Evolutionary conservation across 2,329 filamentous ascomycete species (phyloP).

Genomic region (Alternaria hordeiaustralica): DNA sequence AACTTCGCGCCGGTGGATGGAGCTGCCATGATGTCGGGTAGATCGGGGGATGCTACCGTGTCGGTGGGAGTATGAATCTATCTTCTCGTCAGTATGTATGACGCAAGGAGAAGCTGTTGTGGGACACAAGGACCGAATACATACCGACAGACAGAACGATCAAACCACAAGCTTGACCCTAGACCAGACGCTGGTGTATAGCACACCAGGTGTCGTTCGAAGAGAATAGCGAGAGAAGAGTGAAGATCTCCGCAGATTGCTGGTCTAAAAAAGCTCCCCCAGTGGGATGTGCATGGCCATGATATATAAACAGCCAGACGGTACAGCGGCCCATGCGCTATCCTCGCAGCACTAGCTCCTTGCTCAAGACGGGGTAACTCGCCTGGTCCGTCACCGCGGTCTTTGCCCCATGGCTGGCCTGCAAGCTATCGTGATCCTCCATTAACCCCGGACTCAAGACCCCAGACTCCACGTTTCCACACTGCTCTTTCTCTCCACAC

Average conservation of each 20-base stretch:
- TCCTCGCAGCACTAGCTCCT: constrained; percentile 10
- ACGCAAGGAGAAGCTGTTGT: neutral
- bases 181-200: constrained; percentile 9
- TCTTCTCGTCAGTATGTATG: constrained; percentile 1
- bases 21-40: constrained; percentile 13
- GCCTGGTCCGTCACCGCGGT: constrained; percentile 20
- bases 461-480: constrained; percentile 1
- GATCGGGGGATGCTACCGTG: neutral
- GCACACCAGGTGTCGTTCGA: constrained; percentile 1
- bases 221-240: constrained; percentile 14
- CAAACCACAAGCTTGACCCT: constrained; percentile 6
- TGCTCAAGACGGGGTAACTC: constrained; percentile 31
- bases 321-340: constrained; percentile 29
- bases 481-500: constrained; percentile 3
- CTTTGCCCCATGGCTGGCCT: constrained; percentile 16
- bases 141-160: constrained; percentile 9
- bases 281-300: constrained; percentile 16
- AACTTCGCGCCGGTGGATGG: constrained; percentile 45
- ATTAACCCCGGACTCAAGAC: constrained; percentile 17
- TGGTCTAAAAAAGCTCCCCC: constrained; percentile 10
- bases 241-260: constrained; percentile 28
- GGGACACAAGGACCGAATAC: neutral
- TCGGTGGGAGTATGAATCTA: neutral
- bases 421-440: neutral
- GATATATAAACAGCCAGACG: constrained; percentile 32